Base-by-base conservation (phyloP, 208 protist species). In the Crithidia thermophila region DNA sequence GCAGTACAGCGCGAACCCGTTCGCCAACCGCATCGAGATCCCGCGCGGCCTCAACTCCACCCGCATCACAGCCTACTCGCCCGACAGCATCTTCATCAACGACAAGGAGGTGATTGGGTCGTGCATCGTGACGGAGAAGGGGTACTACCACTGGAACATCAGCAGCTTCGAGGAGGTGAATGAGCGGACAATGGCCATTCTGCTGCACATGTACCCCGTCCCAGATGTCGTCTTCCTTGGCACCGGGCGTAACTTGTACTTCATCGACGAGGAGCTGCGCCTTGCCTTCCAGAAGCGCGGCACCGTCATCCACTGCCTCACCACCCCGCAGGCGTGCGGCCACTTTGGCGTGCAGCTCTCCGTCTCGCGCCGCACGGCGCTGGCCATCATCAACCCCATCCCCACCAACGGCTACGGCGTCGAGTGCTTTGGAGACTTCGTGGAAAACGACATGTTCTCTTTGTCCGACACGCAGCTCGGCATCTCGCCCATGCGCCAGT, bases 101-200 rank as follows among this genome's bases (percentile, higher is more conserved):
- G 87, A 93, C 72, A 87, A 85, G 68, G 90, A 95, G 72, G 90
- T 95, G 47, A 95, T 95, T 39, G 90, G 87, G n/a, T 95, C 90
- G 36, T 95, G 90, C 72, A 95, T 95, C 34, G 87, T 95, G 39
- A 95, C 90, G 13, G 82, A 91, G 49, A 95, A 90, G 72, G 68
- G 77, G 28, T 93, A 93, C 66, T 93, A 87, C 61, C 90, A 95
- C 77, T 95, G 90, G 87, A 95, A 95, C 51, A 81, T 93, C 49
- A 90, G 83, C 64, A 93, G 85, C 63, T 95, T 95, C 53, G 84
- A 93, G 64, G 87, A 95, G 71, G 83, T 95, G 50, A 90, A 91
- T 75, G 87, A 93, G 68, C 81, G 87, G 30, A 95, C 90, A 33
- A 53, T 95, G 52, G 69, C 90, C n/a, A 50, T 95, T 30, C 78